Base-by-base conservation (phyloP, 352 stramenopile species). In the Phytophthora colocasiae region DNA sequence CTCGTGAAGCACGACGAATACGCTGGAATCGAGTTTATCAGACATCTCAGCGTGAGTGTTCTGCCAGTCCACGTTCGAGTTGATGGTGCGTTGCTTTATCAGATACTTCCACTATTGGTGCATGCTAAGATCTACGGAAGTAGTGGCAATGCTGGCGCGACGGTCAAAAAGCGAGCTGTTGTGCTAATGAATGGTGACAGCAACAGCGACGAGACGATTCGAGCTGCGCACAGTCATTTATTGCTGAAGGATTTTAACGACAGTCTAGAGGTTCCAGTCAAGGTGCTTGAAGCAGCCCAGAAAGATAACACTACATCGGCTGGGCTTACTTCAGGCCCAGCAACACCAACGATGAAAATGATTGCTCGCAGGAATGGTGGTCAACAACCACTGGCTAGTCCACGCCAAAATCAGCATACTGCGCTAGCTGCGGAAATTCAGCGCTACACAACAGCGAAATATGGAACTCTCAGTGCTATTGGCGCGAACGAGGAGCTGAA, bases 1-100 rank as follows among this genome's bases (percentile, higher is more conserved):
- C 58, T 96, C 6, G 87, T 95, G n/a, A 93, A 93, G 53, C 85
- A 96, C 41, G 87, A 95, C 32, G 85, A 91, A 36, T 95, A 96
- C 58, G 78, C 85, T 11, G 87, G 89, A 3, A 93, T 96, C 66
- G 76, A 96, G 34, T 96, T 96, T 38, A 93, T 96, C 39, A 80
- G 84, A 6, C 87, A 95, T 55, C 94, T 96, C 46, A 93, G 85
- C 41, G 70, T 77, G 8, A 83, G 69, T 9, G 66, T 92, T 56
- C 67, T 91, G 6, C 89, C 89, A 9, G 75, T 96, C 8, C 86
- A 94, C 44, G 71, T 94, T 52, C 87, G 89, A 32, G 85, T 95
- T 7, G 89, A 96, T 49, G 89, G 89, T 12, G 85, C 89, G 8
- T 66, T 96, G 34, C 71, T 95, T 6, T 93, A 89, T 29, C 83